These are phyloP conservation scores for Pneumocystis wakefieldiae DNA, from an alignment of 1,139 yeast species.

Conservation along the genomic window DNA sequence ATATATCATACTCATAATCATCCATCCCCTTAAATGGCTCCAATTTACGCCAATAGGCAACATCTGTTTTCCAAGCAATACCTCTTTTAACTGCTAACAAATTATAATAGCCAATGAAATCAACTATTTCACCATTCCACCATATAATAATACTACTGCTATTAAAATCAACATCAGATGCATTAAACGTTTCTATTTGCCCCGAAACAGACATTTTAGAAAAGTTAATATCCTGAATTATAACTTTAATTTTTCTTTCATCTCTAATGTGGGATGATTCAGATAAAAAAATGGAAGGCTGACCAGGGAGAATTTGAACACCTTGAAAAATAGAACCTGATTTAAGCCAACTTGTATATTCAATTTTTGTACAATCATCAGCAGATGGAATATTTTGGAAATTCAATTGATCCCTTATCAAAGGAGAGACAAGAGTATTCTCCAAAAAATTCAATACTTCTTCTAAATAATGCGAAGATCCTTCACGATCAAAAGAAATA, in stretches of 20 bases:
- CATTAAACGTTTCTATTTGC: not conserved
- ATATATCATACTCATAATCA: not conserved
- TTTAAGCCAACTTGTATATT: not conserved
- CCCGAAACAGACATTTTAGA: not conserved
- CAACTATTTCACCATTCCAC: not conserved
- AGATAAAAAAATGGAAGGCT: not conserved
- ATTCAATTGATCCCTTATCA: not conserved
- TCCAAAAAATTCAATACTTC: not conserved
- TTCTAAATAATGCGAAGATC: not conserved
- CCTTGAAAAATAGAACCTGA: not conserved
- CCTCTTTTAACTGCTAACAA: not conserved
- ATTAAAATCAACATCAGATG: not conserved
- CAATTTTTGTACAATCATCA: not conserved
- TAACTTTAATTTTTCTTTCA: not conserved
- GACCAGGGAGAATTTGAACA: not conserved
- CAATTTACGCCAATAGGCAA: not conserved
- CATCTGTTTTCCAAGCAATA: not conserved
- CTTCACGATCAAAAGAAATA: not conserved
- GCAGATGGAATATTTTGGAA: not conserved
- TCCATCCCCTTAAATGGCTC: not conserved
- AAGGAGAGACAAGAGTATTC: not conserved
- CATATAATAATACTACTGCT: not conserved
- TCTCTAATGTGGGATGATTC: not conserved
- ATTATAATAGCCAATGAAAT: not conserved
- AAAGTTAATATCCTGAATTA: not conserved